Evolutionary conservation across 2,329 filamentous ascomycete species (phyloP).

Genomic region (Plectosphaerella sp.): DNA sequence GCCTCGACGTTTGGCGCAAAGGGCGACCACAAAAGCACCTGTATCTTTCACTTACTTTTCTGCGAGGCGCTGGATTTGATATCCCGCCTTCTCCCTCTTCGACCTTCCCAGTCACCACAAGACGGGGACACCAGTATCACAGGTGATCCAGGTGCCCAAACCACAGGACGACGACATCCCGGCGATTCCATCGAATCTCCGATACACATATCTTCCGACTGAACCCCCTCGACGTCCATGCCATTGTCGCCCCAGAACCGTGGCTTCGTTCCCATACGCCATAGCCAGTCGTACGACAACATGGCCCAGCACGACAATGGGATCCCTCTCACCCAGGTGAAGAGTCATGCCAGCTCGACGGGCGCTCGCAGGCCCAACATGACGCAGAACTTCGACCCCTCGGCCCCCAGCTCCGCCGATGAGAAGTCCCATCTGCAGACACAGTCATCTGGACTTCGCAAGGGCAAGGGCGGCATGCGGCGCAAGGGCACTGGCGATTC

Average conservation of each 20-base stretch:
- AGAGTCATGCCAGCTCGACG: conserved; percentile 48
- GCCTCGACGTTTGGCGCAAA: background rate
- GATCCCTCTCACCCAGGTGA: conserved; percentile 53
- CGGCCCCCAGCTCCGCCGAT: conserved; percentile 20
- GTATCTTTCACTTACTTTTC: background rate
- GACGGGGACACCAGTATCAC: background rate
- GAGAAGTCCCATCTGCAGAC: conserved; percentile 39
- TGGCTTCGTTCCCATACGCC: conserved; percentile 39
- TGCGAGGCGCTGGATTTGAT: background rate
- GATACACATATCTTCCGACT: background rate
- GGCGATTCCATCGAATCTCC: background rate
- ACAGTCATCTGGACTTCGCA: conserved; percentile 6
- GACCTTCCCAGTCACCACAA: too few species aligned
- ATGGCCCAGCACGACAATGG: conserved; percentile 25
- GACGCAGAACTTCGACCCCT: conserved; percentile 27
- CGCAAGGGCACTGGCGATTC: conserved; percentile 39
- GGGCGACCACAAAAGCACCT: too few species aligned
- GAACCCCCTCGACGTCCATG: conserved; percentile 10
- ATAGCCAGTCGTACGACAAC: conserved; percentile 18
- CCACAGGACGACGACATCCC: background rate
- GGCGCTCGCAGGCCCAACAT: conserved; percentile 46
- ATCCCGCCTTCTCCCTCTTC: background rate
- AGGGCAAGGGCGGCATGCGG: conserved; percentile 34
- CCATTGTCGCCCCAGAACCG: conserved; percentile 31
- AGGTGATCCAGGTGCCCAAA: background rate